These are phyloP conservation scores for Chytriomyces sp. DNA, from an alignment of 192 early-diverging fungal species.

Conservation along the genomic window DNA sequence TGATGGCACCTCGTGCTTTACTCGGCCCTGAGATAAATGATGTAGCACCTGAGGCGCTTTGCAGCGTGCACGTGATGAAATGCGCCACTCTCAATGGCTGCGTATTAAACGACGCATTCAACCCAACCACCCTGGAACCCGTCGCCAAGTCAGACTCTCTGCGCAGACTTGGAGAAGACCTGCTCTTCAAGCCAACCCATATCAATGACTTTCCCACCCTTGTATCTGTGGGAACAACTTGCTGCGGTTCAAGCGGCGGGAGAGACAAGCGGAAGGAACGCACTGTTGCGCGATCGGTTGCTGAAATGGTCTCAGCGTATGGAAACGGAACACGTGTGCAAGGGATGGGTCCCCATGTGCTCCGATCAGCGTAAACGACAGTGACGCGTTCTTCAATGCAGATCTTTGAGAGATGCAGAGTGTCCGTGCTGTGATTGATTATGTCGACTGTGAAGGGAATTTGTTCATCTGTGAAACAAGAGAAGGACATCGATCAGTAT, in stretches of 20 bases:
- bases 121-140: neutral
- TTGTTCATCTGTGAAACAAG: conserved; percentile 16
- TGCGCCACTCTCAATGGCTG: conserved; percentile 29
- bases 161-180: neutral
- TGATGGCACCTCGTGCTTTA: neutral
- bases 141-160: neutral
- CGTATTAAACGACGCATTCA: conserved; percentile 27
- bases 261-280: conserved; percentile 16
- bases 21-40: neutral
- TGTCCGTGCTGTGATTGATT: conserved; percentile 4
- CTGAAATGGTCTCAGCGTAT: conserved; percentile 8
- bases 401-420: conserved; percentile 1
- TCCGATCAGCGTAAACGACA: conserved; percentile 16
- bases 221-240: neutral
- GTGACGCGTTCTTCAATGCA: conserved; percentile 37
- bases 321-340: conserved; percentile 15
- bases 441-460: conserved; percentile 27
- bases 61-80: conserved; percentile 4
- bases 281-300: neutral
- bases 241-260: conserved; percentile 13
- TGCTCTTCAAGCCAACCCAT: neutral
- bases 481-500: neutral
- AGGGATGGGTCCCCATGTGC: conserved; percentile 14
- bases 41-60: neutral
- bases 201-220: neutral